Base-by-base conservation (phyloP, 805 yeast species). In the Ogataea naganishii region DNA sequence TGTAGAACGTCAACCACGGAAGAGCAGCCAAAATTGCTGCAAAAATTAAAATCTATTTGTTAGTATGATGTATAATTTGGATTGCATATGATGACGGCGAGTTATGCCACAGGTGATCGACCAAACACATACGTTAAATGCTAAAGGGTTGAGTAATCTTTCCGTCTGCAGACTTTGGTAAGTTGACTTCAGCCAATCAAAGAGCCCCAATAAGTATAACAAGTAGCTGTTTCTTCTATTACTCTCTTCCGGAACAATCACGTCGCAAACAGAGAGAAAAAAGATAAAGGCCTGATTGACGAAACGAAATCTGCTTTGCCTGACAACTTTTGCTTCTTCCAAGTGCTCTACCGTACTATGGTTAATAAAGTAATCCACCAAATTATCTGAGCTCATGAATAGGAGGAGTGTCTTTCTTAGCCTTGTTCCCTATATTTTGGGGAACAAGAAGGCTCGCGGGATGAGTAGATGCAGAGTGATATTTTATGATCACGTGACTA, bases 171-270 rank as follows among this genome's bases (percentile, higher is more conserved):
- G 41, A 46, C 51, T n/a, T n/a, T n/a, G n/a, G n/a, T n/a, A n/a
- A n/a, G n/a, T n/a, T n/a, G n/a, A n/a, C n/a, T n/a, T n/a, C n/a
- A n/a, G n/a, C n/a, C n/a, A n/a, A n/a, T n/a, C n/a, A n/a, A n/a
- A n/a, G n/a, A n/a, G n/a, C n/a, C n/a, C n/a, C n/a, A n/a, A n/a
- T n/a, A n/a, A n/a, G n/a, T n/a, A n/a, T n/a, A 47, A 25, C 20
- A 47, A 35, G n/a, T 38, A 25, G 23, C 45, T 17, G 23, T 37
- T 47, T 12, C 50, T 36, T 25, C 38, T 42, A 21, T 33, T 36
- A 30, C 50, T 45, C 6, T 44, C 37, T 14, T 27, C 31, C n/a
- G 52, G 52, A 13, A 47, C 38, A 12, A 33, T 18, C 3, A 34
- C 14, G 29, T 45, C 49, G 10, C 39, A 30, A 5, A 40, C 27